A percentile compares a stretch with the other conserved stretches of the same genome.
Evolutionary conservation across 805 yeast species (phyloP).

Genomic region (Metschnikowia drakensbergensis): DNA sequence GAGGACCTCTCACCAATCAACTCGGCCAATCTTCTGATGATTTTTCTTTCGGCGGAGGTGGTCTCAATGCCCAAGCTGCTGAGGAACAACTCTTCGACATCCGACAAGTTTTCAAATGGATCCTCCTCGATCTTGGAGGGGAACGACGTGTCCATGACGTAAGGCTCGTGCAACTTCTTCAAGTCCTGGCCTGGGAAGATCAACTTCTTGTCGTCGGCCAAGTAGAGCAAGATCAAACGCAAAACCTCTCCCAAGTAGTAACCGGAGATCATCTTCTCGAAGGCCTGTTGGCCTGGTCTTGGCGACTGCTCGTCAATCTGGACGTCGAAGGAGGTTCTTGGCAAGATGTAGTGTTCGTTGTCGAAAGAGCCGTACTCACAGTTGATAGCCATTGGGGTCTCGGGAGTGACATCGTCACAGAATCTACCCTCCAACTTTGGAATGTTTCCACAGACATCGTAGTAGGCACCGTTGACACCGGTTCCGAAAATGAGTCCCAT

Average conservation of each 20-base stretch:
- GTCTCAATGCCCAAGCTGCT: slow-evolving; percentile 58
- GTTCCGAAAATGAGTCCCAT: slow-evolving; percentile 98
- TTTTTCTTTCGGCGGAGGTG: slow-evolving; percentile 71
- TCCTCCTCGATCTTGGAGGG: slow-evolving; percentile 87
- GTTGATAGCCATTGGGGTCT: slow-evolving; percentile 88
- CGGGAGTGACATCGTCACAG: slow-evolving; percentile 56
- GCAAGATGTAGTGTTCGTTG: slow-evolving; percentile 77
- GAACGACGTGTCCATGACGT: slow-evolving; percentile 83
- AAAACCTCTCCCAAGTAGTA: slow-evolving; percentile 91
- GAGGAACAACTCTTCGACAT: slow-evolving; percentile 65
- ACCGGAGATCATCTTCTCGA: slow-evolving; percentile 97
- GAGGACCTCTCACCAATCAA: slow-evolving; percentile 90
- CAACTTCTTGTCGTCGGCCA: slow-evolving; percentile 53
- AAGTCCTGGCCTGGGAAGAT: slow-evolving; percentile 71
- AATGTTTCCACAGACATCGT: slow-evolving; percentile 65
- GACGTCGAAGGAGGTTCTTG: slow-evolving; percentile 85
- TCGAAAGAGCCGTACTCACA: slow-evolving; percentile 99
- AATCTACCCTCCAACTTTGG: slow-evolving; percentile 77
- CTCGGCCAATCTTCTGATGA: slow-evolving; percentile 79
- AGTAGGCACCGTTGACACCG: slow-evolving; percentile 96
- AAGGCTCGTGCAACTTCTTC: slow-evolving; percentile 56
- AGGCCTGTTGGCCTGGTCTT: slow-evolving; percentile 92
- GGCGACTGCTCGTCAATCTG: slow-evolving; percentile 82
- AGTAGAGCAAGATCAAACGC: slow-evolving; percentile 74
- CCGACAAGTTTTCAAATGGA: slow-evolving; percentile 77